phyloP scores from a whole-genome alignment of 768 basidiomycete species.

The Amanita pseudoporphyria region DNA sequence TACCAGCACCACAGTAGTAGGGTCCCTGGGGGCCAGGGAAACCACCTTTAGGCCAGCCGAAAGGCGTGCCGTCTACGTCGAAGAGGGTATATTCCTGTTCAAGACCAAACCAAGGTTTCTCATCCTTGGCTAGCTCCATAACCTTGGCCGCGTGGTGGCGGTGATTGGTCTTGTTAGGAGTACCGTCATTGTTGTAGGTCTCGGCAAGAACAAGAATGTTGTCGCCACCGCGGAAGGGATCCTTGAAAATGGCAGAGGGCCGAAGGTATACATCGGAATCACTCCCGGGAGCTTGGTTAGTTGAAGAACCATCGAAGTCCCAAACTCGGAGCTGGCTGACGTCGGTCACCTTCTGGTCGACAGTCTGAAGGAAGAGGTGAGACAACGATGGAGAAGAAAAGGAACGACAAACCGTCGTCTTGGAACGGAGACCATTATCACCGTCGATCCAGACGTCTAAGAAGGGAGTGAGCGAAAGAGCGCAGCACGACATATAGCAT shows the following conservation, averaged over 20 bases:
- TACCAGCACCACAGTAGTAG: slow-evolving; percentile 99
- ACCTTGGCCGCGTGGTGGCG: slow-evolving; percentile 90
- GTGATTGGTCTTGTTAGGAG: slow-evolving; percentile 94
- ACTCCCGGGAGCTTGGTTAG: slow-evolving; percentile 90
- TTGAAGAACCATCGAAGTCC: slow-evolving; percentile 99
- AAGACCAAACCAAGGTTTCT: slow-evolving; percentile 91
- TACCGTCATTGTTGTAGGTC: slow-evolving; percentile 98
- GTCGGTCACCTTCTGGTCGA: slow-evolving; percentile 77
- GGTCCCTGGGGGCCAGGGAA: slow-evolving; percentile 99
- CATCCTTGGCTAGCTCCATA: slow-evolving; percentile 85
- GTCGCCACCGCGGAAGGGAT: slow-evolving; percentile 98
- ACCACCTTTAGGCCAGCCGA: slow-evolving; percentile 97
- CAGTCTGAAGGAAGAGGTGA: slow-evolving; percentile 46
- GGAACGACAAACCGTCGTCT: slow-evolving; percentile 68
- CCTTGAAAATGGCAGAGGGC: slow-evolving; percentile 94
- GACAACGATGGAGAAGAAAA: background rate
- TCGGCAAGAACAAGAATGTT: slow-evolving; percentile 97
- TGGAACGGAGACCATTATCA: slow-evolving; percentile 87
- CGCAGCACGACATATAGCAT: slow-evolving; percentile 16
- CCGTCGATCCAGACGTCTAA: slow-evolving; percentile 98
- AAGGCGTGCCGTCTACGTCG: slow-evolving; percentile 82
- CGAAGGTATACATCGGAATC: slow-evolving; percentile 99
- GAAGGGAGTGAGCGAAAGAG: slow-evolving; percentile 12
- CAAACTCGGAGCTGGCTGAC: slow-evolving; percentile 90
- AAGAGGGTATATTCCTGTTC: slow-evolving; percentile 99